Evolutionary conservation across 306 rosid species (phyloP).

Genomic region (cucumber (Cucumis sativus)): DNA sequence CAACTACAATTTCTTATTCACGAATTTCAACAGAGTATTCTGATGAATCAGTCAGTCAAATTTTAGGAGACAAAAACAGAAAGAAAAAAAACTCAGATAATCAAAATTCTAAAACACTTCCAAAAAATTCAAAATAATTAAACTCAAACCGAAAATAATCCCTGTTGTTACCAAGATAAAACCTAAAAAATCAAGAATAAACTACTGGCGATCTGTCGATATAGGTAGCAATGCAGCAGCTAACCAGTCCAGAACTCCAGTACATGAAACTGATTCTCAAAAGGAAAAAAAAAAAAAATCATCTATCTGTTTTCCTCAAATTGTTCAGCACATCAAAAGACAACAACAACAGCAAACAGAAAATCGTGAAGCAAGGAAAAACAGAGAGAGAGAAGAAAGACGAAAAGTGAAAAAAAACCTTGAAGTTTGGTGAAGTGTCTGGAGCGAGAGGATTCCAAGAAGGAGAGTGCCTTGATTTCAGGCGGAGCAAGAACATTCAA

Average conservation of each 20-base stretch:
- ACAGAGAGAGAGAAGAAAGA: background rate
- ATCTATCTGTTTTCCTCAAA: background rate
- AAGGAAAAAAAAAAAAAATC: background rate
- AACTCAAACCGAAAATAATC: background rate
- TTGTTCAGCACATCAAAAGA: background rate
- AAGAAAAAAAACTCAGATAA: background rate
- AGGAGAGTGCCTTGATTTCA: constrained; percentile 64
- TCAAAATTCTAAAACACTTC: background rate
- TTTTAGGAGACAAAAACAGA: background rate
- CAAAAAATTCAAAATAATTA: background rate
- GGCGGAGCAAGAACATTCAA: constrained; percentile 53
- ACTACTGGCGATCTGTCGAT: background rate
- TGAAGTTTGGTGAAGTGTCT: constrained; percentile 38
- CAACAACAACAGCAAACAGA: background rate
- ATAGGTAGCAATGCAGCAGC: background rate
- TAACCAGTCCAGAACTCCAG: background rate
- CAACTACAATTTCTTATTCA: background rate
- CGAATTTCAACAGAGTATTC: background rate
- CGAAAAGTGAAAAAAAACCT: constrained; percentile 25
- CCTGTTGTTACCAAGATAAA: background rate
- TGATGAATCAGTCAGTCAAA: background rate
- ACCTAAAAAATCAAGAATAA: background rate
- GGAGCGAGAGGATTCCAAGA: constrained; percentile 51
- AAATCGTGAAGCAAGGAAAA: background rate
- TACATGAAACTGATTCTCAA: background rate